phyloP scores from a whole-genome alignment of 352 stramenopile genomes.

The Pythium scleroteichum region DNA sequence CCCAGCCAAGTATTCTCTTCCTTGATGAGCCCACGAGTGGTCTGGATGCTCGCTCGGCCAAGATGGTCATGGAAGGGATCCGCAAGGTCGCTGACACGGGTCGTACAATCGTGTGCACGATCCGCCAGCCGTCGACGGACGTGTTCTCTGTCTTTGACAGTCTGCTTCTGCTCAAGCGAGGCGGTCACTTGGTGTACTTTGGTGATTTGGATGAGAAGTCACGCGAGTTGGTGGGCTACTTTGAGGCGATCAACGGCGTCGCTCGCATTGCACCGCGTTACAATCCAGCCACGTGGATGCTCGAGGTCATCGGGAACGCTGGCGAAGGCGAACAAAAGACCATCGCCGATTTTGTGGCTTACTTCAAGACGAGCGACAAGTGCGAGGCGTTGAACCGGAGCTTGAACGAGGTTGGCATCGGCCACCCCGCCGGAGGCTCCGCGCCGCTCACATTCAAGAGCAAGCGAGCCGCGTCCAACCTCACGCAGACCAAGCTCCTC shows the following conservation, averaged over 20 bases:
- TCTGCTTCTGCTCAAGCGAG: constrained; percentile 23
- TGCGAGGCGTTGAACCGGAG: constrained; percentile 11
- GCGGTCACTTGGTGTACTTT: constrained; percentile 26
- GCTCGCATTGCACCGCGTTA: constrained; percentile 28
- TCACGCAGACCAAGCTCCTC: constrained; percentile 6
- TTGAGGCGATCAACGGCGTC: constrained; percentile 43
- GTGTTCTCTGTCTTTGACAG: constrained; percentile 32
- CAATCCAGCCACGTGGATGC: constrained; percentile 28
- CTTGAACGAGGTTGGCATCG: constrained; percentile 9
- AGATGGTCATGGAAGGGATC: constrained; percentile 79
- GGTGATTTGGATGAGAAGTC: constrained; percentile 26
- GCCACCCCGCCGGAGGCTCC: background rate
- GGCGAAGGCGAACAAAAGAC: constrained; percentile 16
- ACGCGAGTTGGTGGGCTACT: constrained; percentile 41
- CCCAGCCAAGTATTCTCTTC: constrained; percentile 78
- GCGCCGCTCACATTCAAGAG: constrained; percentile 20
- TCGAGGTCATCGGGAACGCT: constrained; percentile 10
- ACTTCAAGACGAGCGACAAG: constrained; percentile 17
- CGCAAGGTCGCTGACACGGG: constrained; percentile 66
- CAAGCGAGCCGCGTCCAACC: constrained; percentile 23
- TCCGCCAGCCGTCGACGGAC: constrained; percentile 24
- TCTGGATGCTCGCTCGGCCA: constrained; percentile 78
- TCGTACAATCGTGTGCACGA: constrained; percentile 27
- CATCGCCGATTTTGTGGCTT: background rate
- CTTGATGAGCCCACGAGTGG: constrained; percentile 78